phyloP scores from a whole-genome alignment of 2,329 filamentous ascomycete genomes.

The Colletotrichum sp. region DNA sequence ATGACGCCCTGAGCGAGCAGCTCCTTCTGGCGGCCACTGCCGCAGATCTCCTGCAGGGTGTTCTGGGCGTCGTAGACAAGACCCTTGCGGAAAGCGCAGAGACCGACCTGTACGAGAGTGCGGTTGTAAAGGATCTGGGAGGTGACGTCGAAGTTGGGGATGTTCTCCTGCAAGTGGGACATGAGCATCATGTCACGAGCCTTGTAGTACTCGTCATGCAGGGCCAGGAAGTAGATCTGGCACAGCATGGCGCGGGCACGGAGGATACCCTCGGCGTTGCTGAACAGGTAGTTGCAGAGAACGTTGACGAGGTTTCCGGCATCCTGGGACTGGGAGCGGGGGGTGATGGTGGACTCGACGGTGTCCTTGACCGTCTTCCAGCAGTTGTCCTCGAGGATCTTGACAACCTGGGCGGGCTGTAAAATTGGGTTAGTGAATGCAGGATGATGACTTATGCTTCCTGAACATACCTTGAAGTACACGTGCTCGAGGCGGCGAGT shows the following conservation, averaged over 20 bases:
- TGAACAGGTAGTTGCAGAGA: slow-evolving; percentile 94
- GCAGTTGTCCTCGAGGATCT: slow-evolving; percentile 91
- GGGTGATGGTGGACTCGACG: slow-evolving; percentile 81
- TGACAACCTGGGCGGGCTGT: slow-evolving; percentile 86
- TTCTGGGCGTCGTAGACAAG: slow-evolving; percentile 98
- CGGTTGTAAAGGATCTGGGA: slow-evolving; percentile 99
- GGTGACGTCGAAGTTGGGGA: slow-evolving; percentile 93
- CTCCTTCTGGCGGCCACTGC: slow-evolving; percentile 97
- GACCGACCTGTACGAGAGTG: slow-evolving; percentile 94
- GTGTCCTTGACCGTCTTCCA: slow-evolving; percentile 79
- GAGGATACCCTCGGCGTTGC: slow-evolving; percentile 93
- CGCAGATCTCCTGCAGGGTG: slow-evolving; percentile 97
- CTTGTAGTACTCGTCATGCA: slow-evolving; percentile 98
- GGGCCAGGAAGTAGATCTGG: slow-evolving; percentile 97
- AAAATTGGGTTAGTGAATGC: slow-evolving; percentile 22
- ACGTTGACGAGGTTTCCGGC: slow-evolving; percentile 79
- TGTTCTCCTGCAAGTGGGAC: slow-evolving; percentile 98
- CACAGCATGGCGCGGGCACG: slow-evolving; percentile 96
- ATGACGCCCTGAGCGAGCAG: slow-evolving; percentile 97
- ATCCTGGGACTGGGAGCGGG: slow-evolving; percentile 71
- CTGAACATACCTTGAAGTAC: slow-evolving; percentile 86
- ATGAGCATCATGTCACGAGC: slow-evolving; percentile 99
- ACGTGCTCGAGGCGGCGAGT: slow-evolving; percentile 96
- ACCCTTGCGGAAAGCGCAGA: slow-evolving; percentile 96
- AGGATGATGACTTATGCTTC: background rate